Conservation (phyloP, 2,329 filamentous ascomycete genomes). For the Aspergillus sp. region DNA sequence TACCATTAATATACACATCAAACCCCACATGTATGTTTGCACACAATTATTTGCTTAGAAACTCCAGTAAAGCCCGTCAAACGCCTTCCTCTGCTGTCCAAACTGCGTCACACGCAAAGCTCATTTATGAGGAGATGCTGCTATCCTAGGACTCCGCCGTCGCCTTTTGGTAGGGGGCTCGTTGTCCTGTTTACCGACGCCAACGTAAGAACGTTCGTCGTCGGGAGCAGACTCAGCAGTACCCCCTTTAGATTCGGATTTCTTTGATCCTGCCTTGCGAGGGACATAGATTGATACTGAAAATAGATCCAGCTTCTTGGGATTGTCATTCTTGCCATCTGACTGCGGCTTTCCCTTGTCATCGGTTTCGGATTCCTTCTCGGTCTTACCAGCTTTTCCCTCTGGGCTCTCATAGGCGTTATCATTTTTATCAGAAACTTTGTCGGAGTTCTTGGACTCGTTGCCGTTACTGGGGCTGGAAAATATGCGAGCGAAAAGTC, state of each 20-base stretch:
- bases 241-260: background rate
- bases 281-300: conserved; percentile 35
- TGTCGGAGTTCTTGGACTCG: background rate
- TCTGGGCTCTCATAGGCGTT: background rate
- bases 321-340: conserved; percentile 13
- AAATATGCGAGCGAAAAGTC: conserved; percentile 29
- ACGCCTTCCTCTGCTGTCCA: background rate
- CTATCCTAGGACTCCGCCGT: conserved; percentile 28
- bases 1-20: conserved; percentile 12
- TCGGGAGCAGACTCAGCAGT: conserved; percentile 4
- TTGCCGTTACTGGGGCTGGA: conserved; percentile 19
- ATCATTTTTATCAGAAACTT: conserved; percentile 5
- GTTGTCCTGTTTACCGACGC: conserved; percentile 20
- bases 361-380: conserved; percentile 7
- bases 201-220: conserved; percentile 22
- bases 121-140: background rate
- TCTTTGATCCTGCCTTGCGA: conserved; percentile 17
- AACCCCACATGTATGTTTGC: background rate
- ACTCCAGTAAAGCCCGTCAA: background rate
- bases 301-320: conserved; percentile 27
- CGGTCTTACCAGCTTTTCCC: background rate
- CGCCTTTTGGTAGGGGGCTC: conserved; percentile 38
- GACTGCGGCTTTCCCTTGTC: conserved; percentile 33
- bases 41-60: background rate
- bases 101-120: background rate